Percentiles rank a stretch among this genome's conserved stretches.
phyloP scores from a whole-genome alignment of 805 yeast species.

The Pichia californica region DNA sequence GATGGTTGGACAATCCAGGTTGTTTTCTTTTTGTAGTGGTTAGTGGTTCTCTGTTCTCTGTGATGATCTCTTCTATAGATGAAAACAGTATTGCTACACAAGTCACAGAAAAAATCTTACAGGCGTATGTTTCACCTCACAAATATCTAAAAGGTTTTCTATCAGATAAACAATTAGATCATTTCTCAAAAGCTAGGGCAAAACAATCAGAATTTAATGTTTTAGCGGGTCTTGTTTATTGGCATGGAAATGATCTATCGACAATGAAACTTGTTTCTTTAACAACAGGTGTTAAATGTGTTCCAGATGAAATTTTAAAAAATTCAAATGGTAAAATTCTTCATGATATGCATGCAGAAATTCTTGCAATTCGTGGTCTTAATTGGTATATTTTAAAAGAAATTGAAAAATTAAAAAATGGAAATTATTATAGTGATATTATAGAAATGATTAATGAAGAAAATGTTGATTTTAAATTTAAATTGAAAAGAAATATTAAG shows the following conservation, averaged over 20 bases:
- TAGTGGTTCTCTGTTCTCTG: too few species aligned
- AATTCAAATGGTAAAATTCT: constrained; percentile 48
- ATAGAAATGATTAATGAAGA: constrained; percentile 1
- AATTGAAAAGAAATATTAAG: constrained; percentile 31
- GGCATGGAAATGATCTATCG: not conserved
- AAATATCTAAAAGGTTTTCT: not conserved
- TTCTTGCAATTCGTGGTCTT: constrained; percentile 63
- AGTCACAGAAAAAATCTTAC: not conserved
- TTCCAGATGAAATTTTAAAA: constrained; percentile 46
- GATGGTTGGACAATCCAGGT: too few species aligned
- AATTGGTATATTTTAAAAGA: constrained; percentile 55
- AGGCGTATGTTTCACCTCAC: not conserved
- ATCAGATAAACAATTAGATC: not conserved
- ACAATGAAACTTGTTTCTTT: not conserved
- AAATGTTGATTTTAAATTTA: constrained; percentile 18
- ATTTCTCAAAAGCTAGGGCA: constrained; percentile 33
- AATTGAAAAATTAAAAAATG: constrained; percentile 22
- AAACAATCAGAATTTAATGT: constrained; percentile 78
- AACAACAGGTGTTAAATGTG: constrained; percentile 73
- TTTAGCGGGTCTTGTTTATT: constrained; percentile 57
- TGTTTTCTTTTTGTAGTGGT: too few species aligned
- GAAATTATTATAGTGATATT: constrained; percentile 9
- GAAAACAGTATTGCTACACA: not conserved
- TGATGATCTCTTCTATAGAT: not conserved
- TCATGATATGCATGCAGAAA: constrained; percentile 91